Evolutionary conservation across 2,329 filamentous ascomycete genomes (phyloP).

Genomic region (Stagonosporopsis tanaceti): DNA sequence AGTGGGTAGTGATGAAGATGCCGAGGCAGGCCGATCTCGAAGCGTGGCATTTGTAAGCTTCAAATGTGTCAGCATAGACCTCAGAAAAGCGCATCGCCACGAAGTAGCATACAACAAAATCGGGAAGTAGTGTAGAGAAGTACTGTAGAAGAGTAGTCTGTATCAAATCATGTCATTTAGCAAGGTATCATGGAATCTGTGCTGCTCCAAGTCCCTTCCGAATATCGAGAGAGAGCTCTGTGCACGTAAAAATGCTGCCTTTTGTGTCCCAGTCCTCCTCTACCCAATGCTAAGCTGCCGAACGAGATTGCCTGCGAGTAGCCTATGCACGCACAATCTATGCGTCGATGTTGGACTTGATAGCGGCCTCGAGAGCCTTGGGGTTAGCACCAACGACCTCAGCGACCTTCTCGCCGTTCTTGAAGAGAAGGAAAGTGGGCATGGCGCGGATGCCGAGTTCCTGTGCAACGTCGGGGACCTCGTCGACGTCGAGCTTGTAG

Average conservation of each 20-base stretch:
- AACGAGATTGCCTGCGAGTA: constrained; percentile 12
- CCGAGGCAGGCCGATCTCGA: constrained; percentile 16
- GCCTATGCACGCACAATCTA: constrained; percentile 21
- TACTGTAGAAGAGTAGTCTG: not conserved
- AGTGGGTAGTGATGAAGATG: constrained; percentile 1
- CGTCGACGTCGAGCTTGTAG: constrained; percentile 91
- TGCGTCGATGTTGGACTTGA: constrained; percentile 49
- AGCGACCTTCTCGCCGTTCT: constrained; percentile 74
- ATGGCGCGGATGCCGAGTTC: constrained; percentile 86
- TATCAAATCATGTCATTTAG: constrained; percentile 27
- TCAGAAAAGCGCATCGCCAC: not conserved
- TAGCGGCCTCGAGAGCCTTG: constrained; percentile 66
- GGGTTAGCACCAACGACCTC: constrained; percentile 85
- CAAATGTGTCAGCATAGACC: not conserved
- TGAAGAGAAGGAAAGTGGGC: constrained; percentile 90
- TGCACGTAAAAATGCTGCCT: constrained; percentile 17
- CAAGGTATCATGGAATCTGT: constrained; percentile 28
- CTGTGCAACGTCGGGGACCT: constrained; percentile 75
- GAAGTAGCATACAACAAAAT: not conserved
- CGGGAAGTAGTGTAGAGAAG: no score
- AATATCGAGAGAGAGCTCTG: constrained; percentile 5
- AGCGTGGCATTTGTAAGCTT: constrained; percentile 20
- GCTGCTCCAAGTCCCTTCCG: constrained; percentile 8
- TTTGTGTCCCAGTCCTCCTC: constrained; percentile 6
- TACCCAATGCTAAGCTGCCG: constrained; percentile 21